Evolutionary conservation across 331 rosid genomes (phyloP), one percentile per base, ranked within the genome.

Genomic region (Arachis monticola): DNA sequence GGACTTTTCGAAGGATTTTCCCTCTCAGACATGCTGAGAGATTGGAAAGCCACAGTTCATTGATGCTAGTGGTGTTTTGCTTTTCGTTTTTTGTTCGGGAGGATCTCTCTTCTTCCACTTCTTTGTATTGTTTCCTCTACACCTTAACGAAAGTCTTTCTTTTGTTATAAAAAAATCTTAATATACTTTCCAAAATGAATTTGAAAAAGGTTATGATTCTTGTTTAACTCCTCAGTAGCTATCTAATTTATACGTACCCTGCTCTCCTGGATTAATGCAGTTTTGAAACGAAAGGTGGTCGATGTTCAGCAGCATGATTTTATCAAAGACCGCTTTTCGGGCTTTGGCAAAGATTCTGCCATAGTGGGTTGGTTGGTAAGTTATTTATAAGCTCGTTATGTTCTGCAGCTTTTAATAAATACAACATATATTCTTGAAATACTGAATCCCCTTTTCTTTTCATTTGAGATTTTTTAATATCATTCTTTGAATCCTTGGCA

Each of bases 281-380:
- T 73, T 79, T 60, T 78, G 67, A 71, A 80, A 51, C 56, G 79
- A 41, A 87, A 66, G 83, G 73, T 88, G 66, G 88, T 87, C 31
- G 9, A 82, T 9, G 91, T 90, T 78, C 88, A 67, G 0, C 84
- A 88, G 65, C 91, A 90, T 74, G 87, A 45, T 40, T 90, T 88
- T 72, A 85, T 90, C 77, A 85, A 64, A 74, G 86, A 69, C 3
- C 93, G 84, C 38, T 90, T 90, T 78, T 78, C 51, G 13, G 96
- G 96, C 45, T 58, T 86, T 0, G 91, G 90, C 71, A 88, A 85
- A 78, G 86, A 81, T 67, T 83, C 81, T 69, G 74, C 78, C 53
- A 2, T 88, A 10, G 22, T 83, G 5, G 87, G 93, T 46, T 90
- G 93, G 96, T 38, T 88, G 96, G 96, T 90, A 81, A 86, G 96